Percentiles rank a stretch among this genome's conserved stretches.
Evolutionary conservation across 75 land plant species (phyloP).

Genomic region (Chamaecyparis obtusa): DNA sequence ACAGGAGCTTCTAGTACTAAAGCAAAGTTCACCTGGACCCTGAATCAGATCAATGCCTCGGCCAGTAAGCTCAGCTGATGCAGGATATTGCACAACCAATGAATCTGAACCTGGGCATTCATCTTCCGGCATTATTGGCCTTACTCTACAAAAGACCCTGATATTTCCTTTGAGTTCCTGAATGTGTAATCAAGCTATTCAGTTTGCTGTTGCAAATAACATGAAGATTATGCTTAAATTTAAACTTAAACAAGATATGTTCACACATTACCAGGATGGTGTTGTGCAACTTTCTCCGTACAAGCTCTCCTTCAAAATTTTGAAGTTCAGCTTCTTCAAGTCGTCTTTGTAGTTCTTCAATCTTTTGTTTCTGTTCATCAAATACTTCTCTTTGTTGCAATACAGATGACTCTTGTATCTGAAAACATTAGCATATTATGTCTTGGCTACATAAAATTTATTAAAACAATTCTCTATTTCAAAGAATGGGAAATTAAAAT

Average conservation of each 20-base stretch:
- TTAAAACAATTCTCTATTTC: slow-evolving; percentile 2
- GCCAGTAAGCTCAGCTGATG: slow-evolving; percentile 15
- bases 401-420: slow-evolving; percentile 23
- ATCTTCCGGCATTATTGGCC: slow-evolving; percentile 28
- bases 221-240: not conserved
- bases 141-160: slow-evolving; percentile 37
- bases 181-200: not conserved
- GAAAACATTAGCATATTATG: not conserved
- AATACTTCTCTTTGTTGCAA: slow-evolving; percentile 16
- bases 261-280: slow-evolving; percentile 39
- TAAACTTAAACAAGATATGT: not conserved
- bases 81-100: slow-evolving; percentile 26
- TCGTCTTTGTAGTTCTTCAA: slow-evolving; percentile 26
- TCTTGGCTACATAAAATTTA: not conserved
- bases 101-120: slow-evolving; percentile 15
- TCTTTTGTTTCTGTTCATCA: slow-evolving; percentile 16
- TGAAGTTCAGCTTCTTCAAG: slow-evolving; percentile 40
- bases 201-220: not conserved
- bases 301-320: slow-evolving; percentile 42
- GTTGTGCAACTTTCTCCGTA: slow-evolving; percentile 50
- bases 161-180: slow-evolving; percentile 41
- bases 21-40: slow-evolving; percentile 18
- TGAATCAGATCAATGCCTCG: slow-evolving; percentile 31
- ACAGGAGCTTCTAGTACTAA: not conserved
- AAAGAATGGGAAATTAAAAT: not conserved